These are phyloP conservation scores for Penicillium expansum DNA, from an alignment of 2,329 filamentous ascomycete species.

Conservation along the genomic window DNA sequence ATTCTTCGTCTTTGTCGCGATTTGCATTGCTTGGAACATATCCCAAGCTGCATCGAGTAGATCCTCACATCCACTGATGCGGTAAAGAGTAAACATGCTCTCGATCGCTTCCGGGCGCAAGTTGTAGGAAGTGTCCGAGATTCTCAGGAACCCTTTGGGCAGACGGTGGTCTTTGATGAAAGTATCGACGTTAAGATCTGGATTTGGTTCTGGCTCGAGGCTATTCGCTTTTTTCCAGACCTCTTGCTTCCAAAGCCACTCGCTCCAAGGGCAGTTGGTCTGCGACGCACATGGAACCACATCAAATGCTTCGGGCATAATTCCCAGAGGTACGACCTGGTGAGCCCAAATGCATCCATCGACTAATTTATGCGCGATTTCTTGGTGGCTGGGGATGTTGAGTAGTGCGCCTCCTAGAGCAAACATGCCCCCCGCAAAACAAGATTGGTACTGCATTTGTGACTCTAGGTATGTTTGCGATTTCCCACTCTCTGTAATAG, in stretches of 20 bases:
- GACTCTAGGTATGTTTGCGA: slow-evolving; percentile 30
- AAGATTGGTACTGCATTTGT: slow-evolving; percentile 52
- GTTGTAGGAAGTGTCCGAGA: slow-evolving; percentile 15
- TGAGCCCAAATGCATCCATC: slow-evolving; percentile 59
- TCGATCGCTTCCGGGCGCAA: slow-evolving; percentile 79
- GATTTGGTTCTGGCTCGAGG: background rate
- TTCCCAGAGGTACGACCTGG: slow-evolving; percentile 47
- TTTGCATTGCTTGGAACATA: slow-evolving; percentile 74
- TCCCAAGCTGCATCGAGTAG: slow-evolving; percentile 82
- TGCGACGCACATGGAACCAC: slow-evolving; percentile 44
- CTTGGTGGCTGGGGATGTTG: slow-evolving; percentile 48
- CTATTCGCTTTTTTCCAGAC: slow-evolving; percentile 19
- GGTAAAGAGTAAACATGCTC: slow-evolving; percentile 85
- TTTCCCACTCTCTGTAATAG: slow-evolving; percentile 10
- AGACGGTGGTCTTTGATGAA: slow-evolving; percentile 18
- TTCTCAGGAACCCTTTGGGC: slow-evolving; percentile 17
- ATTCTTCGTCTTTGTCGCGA: slow-evolving; percentile 62
- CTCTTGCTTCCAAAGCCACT: slow-evolving; percentile 31
- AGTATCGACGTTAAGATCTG: slow-evolving; percentile 8
- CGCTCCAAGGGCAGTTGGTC: slow-evolving; percentile 41
- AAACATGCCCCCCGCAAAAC: slow-evolving; percentile 57
- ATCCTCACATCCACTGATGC: slow-evolving; percentile 72
- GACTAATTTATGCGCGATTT: slow-evolving; percentile 50
- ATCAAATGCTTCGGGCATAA: slow-evolving; percentile 54
- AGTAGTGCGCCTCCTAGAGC: slow-evolving; percentile 54